phyloP scores from a whole-genome alignment of 164 flowering plant species.

The Kalanchoe fedtschenkoi region DNA sequence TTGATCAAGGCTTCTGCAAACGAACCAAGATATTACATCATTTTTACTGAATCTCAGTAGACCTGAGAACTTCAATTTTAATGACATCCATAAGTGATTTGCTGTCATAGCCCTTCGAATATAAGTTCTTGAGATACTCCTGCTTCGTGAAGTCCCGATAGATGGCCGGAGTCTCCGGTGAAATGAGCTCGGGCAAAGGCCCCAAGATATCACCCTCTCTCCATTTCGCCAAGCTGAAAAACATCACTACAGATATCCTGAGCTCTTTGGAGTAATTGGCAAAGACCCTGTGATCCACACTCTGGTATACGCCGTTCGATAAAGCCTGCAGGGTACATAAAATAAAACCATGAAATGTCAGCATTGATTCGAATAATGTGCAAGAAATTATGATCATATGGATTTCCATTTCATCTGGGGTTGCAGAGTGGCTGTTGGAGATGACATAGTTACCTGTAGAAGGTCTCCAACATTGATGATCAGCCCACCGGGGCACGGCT shows the following conservation, averaged over 20 bases:
- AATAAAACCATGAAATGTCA: background rate
- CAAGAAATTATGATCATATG: too few species aligned
- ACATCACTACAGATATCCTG: slow-evolving; percentile 24
- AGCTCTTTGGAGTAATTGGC: slow-evolving; percentile 22
- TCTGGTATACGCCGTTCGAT: slow-evolving; percentile 31
- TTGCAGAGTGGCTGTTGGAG: too few species aligned
- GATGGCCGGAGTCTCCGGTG: slow-evolving; percentile 23
- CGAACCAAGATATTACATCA: too few species aligned
- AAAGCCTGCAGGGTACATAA: slow-evolving; percentile 24
- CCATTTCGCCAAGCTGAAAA: slow-evolving; percentile 17
- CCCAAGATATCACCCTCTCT: slow-evolving; percentile 15
- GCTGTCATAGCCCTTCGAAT: slow-evolving; percentile 13
- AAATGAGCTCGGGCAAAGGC: slow-evolving; percentile 29
- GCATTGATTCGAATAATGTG: too few species aligned
- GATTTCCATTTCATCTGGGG: too few species aligned
- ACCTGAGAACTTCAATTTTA: background rate
- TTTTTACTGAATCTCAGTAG: too few species aligned
- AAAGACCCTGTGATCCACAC: slow-evolving; percentile 31
- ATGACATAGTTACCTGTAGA: slow-evolving; percentile 70
- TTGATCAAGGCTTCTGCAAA: too few species aligned
- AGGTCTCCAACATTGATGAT: slow-evolving; percentile 55
- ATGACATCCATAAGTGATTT: slow-evolving; percentile 8
- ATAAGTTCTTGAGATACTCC: slow-evolving; percentile 13
- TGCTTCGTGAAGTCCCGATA: slow-evolving; percentile 16
- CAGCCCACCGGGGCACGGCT: slow-evolving; percentile 47